Evolutionary conservation across 2,329 filamentous ascomycete species (phyloP).

Genomic region (Blastomyces percursus): DNA sequence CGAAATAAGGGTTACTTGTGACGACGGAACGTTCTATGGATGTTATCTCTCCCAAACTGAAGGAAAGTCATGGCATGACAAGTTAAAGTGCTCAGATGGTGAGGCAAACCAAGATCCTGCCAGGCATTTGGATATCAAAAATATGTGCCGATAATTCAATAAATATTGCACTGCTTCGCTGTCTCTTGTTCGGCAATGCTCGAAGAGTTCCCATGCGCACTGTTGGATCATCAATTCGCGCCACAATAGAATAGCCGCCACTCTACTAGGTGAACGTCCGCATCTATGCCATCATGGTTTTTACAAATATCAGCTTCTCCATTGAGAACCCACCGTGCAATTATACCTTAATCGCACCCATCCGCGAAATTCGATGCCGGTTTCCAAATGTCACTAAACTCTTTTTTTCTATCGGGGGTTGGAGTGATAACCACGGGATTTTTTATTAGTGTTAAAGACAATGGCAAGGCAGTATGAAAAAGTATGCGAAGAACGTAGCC

Average conservation of each 20-base stretch:
- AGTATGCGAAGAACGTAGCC: slow-evolving; percentile 54
- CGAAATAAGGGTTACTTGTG: not conserved
- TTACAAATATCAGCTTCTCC: slow-evolving; percentile 43
- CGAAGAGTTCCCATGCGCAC: not conserved
- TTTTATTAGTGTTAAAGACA: slow-evolving; percentile 42
- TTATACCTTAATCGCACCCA: slow-evolving; percentile 45
- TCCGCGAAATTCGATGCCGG: slow-evolving; percentile 42
- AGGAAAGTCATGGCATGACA: not conserved
- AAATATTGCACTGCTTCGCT: not conserved
- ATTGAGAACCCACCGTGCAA: slow-evolving; percentile 33
- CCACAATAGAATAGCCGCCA: slow-evolving; percentile 23
- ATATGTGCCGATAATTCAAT: not conserved
- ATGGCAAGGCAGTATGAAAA: slow-evolving; percentile 41
- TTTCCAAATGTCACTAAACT: slow-evolving; percentile 50
- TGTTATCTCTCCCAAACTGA: not conserved
- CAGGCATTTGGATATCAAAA: not conserved
- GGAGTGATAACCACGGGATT: slow-evolving; percentile 55
- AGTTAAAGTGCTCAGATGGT: too few relatives aligned
- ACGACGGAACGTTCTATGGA: not conserved
- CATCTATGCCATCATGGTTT: slow-evolving; percentile 47
- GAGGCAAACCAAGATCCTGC: not conserved
- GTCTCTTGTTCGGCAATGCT: not conserved
- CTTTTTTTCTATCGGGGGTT: slow-evolving; percentile 57
- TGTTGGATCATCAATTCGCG: too few relatives aligned
- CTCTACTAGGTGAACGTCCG: slow-evolving; percentile 27